Percentiles rank a stretch among this genome's conserved stretches.
These are phyloP conservation scores for Fusarium proliferatum DNA, from an alignment of 2,329 filamentous ascomycete genomes.

Conservation along the genomic window DNA sequence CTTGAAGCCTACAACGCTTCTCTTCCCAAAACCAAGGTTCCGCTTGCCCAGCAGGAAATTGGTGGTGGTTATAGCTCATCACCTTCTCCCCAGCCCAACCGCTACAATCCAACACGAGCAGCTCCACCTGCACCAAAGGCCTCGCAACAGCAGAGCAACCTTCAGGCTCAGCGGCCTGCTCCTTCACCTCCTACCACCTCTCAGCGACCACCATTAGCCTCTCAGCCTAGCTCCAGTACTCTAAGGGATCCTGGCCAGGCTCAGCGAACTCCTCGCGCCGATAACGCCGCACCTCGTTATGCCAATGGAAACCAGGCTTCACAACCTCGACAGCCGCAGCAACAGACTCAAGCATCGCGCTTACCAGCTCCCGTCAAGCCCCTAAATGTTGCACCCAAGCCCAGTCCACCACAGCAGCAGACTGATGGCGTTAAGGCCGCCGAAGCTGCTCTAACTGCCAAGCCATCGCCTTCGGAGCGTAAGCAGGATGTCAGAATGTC, in stretches of 20 bases:
- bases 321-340: conserved; percentile 58
- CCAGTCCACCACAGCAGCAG: conserved; percentile 58
- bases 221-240: conserved; percentile 63
- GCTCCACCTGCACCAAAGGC: conserved; percentile 82
- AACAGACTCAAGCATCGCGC: conserved; percentile 58
- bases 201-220: conserved; percentile 58
- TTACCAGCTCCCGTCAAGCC: conserved; percentile 78
- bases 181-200: conserved; percentile 69
- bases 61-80: conserved; percentile 67
- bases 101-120: conserved; percentile 87
- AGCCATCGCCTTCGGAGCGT: conserved; percentile 76
- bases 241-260: conserved; percentile 56
- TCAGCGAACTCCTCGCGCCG: conserved; percentile 56
- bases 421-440: conserved; percentile 85
- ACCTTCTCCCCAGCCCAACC: conserved; percentile 61
- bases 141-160: conserved; percentile 63
- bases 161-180: conserved; percentile 82
- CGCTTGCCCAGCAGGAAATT: conserved; percentile 89
- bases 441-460: conserved; percentile 87
- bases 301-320: conserved; percentile 65
- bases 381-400: conserved; percentile 80
- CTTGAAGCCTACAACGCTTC: conserved; percentile 91
- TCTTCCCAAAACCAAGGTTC: conserved; percentile 82
- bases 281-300: conserved; percentile 67
- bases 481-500: conserved; percentile 98